Conservation (phyloP, 345 rosid species). For the Turritis glabra region DNA sequence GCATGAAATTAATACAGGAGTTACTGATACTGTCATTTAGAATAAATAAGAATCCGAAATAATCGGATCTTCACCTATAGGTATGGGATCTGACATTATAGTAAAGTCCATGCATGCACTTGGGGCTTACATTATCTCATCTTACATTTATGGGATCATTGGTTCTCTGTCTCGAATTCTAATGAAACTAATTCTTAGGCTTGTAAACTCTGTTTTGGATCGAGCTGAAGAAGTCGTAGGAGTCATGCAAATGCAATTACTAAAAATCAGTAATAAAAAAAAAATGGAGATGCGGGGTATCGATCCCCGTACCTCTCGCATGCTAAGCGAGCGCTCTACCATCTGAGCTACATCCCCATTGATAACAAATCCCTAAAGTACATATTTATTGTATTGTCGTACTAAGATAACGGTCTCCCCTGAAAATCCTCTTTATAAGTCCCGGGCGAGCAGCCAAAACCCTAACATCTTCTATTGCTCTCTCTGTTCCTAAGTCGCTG, state of each 20-base stretch:
- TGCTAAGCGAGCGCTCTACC: conserved; percentile 96
- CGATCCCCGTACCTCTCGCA: conserved; percentile 91
- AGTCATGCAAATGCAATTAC: not conserved
- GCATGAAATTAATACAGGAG: not conserved
- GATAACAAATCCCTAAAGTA: fast-evolving
- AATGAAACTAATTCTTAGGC: too few relatives aligned
- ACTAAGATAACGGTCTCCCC: not conserved
- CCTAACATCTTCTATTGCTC: not conserved
- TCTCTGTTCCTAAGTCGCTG: not conserved
- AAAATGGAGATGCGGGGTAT: conserved; percentile 76
- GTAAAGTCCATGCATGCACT: not conserved
- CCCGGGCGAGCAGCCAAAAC: not conserved
- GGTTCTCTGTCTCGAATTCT: not conserved
- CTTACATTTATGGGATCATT: not conserved
- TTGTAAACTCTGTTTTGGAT: not conserved
- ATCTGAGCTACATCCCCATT: conserved; percentile 85
- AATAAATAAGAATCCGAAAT: not conserved
- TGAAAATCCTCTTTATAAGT: not conserved
- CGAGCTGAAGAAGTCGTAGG: not conserved
- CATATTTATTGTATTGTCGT: not conserved
- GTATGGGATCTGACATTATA: not conserved
- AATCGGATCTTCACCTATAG: not conserved
- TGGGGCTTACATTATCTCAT: not conserved
- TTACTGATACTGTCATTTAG: not conserved
- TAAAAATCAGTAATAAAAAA: not conserved